Conservation (phyloP, 495 filamentous ascomycete genomes). For the Choiromyces venosus region DNA sequence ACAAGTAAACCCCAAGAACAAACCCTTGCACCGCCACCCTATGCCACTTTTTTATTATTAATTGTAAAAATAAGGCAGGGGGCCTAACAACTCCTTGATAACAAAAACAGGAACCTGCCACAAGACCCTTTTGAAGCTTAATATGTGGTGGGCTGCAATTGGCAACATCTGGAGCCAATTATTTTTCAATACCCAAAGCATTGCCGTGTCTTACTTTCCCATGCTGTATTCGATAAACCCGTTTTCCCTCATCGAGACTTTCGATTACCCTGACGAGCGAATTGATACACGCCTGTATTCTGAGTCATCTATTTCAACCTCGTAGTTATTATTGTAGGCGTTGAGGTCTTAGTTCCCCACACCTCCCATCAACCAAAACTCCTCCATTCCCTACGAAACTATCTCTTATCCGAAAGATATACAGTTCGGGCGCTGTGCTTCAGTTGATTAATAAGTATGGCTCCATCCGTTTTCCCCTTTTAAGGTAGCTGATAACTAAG, state of each 20-base stretch:
- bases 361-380: not conserved
- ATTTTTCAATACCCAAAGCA: not conserved
- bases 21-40: too few species aligned
- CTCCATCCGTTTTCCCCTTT: not conserved
- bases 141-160: not conserved
- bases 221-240: not conserved
- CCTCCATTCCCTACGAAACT: not conserved
- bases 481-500: not conserved
- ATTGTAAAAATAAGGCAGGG: too few species aligned
- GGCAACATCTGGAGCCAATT: not conserved
- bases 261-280: not conserved
- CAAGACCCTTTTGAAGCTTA: not conserved
- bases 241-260: not conserved
- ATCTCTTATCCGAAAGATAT: not conserved
- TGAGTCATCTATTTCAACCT: not conserved
- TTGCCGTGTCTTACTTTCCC: not conserved
- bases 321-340: not conserved
- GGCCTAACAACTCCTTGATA: not conserved
- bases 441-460: not conserved
- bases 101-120: not conserved
- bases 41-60: too few species aligned
- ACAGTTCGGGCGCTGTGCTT: not conserved
- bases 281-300: not conserved
- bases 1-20: not conserved
- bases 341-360: not conserved